phyloP scores from a whole-genome alignment of 1,284 basidiomycete genomes.

The Flammula alnicola region DNA sequence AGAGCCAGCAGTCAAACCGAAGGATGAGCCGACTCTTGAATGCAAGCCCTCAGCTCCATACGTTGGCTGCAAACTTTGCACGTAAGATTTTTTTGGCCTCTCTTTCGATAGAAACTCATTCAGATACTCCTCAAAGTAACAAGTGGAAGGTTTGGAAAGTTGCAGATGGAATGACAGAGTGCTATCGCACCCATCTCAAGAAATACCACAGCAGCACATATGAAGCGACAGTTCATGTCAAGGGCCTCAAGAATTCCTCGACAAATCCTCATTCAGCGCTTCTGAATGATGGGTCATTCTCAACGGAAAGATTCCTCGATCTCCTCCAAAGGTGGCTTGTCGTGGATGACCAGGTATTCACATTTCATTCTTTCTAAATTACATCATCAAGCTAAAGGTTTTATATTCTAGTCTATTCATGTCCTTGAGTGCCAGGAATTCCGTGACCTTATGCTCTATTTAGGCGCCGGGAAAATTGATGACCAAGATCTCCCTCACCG shows the following conservation, averaged over 20 bases:
- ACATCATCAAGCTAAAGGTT: neutral
- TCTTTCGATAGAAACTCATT: neutral
- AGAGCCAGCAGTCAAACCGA: neutral
- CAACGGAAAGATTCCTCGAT: slow-evolving; percentile 17
- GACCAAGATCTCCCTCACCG: too few species aligned
- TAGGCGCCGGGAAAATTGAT: slow-evolving; percentile 18
- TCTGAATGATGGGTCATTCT: slow-evolving; percentile 14
- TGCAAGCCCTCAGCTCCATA: slow-evolving; percentile 8
- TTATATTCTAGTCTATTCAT: slow-evolving; percentile 21
- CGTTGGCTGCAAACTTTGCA: slow-evolving; percentile 22
- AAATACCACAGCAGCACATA: too few species aligned
- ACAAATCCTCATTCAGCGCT: too few species aligned
- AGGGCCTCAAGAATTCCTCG: neutral
- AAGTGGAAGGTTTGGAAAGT: too few species aligned
- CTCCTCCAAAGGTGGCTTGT: slow-evolving; percentile 22
- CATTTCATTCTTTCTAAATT: neutral
- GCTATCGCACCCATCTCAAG: too few species aligned
- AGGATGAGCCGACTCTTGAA: neutral
- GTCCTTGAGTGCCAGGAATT: slow-evolving; percentile 25
- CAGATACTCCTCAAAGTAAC: slow-evolving; percentile 20
- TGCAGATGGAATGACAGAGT: too few species aligned
- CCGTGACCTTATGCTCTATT: slow-evolving; percentile 23
- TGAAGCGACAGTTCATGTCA: too few species aligned
- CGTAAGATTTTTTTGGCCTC: slow-evolving; percentile 13
- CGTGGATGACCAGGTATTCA: slow-evolving; percentile 30